Percentiles rank a stretch among this genome's conserved stretches.
These are phyloP conservation scores for Fusarium sp. DNA, from an alignment of 2,329 filamentous ascomycete species.

Conservation along the genomic window DNA sequence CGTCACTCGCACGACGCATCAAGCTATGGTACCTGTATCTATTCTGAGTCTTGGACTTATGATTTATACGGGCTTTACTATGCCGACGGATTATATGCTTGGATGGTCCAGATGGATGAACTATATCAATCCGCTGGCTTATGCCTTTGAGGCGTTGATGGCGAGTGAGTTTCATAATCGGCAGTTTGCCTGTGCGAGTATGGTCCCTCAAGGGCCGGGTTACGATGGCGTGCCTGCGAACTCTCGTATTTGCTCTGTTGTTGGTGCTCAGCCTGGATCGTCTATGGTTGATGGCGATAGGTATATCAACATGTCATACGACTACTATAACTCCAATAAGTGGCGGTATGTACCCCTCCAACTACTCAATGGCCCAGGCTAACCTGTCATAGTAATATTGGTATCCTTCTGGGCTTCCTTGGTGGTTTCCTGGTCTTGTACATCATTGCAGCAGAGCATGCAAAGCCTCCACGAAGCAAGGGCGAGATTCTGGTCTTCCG, in stretches of 20 bases:
- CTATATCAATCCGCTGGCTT: slow-evolving; percentile 72
- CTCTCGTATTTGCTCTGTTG: slow-evolving; percentile 65
- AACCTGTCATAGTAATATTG: slow-evolving; percentile 66
- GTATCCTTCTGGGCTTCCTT: slow-evolving; percentile 74
- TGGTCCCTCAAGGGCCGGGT: slow-evolving; percentile 55
- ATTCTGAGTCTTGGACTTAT: slow-evolving; percentile 64
- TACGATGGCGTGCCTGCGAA: slow-evolving; percentile 55
- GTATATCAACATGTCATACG: slow-evolving; percentile 68
- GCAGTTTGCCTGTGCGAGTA: slow-evolving; percentile 66
- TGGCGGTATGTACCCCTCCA: slow-evolving; percentile 56
- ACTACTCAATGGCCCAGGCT: accelerated
- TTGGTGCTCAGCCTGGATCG: slow-evolving; percentile 67
- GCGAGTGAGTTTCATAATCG: slow-evolving; percentile 58
- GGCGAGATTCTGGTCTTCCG: slow-evolving; percentile 78
- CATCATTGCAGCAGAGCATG: slow-evolving; percentile 72
- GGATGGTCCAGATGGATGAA: slow-evolving; percentile 68
- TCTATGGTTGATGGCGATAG: slow-evolving; percentile 69
- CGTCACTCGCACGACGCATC: slow-evolving; percentile 47
- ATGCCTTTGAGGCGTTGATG: slow-evolving; percentile 55
- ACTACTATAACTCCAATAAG: slow-evolving; percentile 67
- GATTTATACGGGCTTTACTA: slow-evolving; percentile 58
- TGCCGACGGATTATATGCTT: slow-evolving; percentile 46
- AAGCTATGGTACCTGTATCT: slow-evolving; percentile 64
- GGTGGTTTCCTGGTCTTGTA: slow-evolving; percentile 73
- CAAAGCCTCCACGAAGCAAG: slow-evolving; percentile 71